A percentile compares a stretch with the other conserved stretches of the same genome.
These are phyloP conservation scores for Parietaria judaica DNA, from an alignment of 306 rosid genomes.

Conservation along the genomic window DNA sequence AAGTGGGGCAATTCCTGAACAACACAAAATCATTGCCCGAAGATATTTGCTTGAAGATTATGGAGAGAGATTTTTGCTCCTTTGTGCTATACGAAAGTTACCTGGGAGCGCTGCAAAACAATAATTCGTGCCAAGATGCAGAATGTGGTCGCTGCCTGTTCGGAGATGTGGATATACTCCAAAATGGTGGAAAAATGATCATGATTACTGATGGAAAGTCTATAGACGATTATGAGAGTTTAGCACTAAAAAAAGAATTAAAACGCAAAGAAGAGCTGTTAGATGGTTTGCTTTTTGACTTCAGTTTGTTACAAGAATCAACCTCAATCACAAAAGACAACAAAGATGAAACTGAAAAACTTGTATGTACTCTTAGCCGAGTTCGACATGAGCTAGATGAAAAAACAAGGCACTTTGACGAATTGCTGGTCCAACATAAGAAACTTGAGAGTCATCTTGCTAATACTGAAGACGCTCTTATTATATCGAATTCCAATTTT, in stretches of 20 bases:
- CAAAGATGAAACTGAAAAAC: constrained; percentile 67
- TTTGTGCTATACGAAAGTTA: constrained; percentile 48
- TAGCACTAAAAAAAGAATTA: constrained; percentile 57
- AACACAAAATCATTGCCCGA: constrained; percentile 50
- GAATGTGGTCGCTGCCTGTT: constrained; percentile 19
- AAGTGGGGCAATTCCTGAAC: constrained; percentile 33
- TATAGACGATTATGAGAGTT: constrained; percentile 35
- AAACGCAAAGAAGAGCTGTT: constrained; percentile 63
- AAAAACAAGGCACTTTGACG: constrained; percentile 56
- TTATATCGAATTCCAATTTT: constrained; percentile 53
- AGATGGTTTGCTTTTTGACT: constrained; percentile 87
- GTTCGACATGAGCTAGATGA: constrained; percentile 55
- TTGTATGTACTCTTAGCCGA: constrained; percentile 47
- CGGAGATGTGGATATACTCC: constrained; percentile 21
- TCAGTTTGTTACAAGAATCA: constrained; percentile 81
- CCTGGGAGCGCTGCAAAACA: constrained; percentile 26
- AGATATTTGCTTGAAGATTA: constrained; percentile 38
- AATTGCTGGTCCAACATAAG: constrained; percentile 36
- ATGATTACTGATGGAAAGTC: constrained; percentile 13
- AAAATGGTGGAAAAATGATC: constrained; percentile 25
- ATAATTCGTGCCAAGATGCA: constrained; percentile 21
- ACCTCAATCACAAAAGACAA: constrained; percentile 65
- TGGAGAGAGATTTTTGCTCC: constrained; percentile 42
- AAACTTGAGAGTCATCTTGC: constrained; percentile 52
- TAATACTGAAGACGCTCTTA: constrained; percentile 52